These are phyloP conservation scores for Citrus reticulata DNA, from an alignment of 345 rosid genomes.

Conservation along the genomic window DNA sequence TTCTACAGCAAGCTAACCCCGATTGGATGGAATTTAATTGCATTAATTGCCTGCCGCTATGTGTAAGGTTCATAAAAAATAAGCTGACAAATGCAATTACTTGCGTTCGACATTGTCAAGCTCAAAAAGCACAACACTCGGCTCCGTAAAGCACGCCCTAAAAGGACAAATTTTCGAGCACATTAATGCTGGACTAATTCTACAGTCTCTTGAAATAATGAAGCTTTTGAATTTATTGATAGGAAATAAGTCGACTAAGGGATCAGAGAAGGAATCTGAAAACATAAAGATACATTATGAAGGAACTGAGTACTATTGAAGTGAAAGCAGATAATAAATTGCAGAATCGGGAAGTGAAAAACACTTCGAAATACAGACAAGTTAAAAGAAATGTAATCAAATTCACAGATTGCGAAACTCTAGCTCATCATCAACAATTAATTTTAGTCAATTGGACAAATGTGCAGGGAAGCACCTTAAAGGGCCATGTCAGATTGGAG, in stretches of 20 bases:
- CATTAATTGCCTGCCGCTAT: not conserved
- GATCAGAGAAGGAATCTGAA: constrained; percentile 19
- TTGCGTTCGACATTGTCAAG: not conserved
- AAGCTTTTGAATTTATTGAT: constrained; percentile 11
- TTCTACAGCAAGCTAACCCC: not conserved
- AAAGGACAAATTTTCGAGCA: not conserved
- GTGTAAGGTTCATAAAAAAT: not conserved
- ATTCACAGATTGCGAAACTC: constrained; percentile 12
- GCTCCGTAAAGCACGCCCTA: not conserved
- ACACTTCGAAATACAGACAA: constrained; percentile 8
- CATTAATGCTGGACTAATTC: not conserved
- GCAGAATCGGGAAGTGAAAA: constrained; percentile 8
- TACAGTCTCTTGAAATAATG: not conserved
- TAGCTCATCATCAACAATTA: constrained; percentile 23
- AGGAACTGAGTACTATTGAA: constrained; percentile 10
- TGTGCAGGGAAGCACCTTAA: constrained; percentile 29
- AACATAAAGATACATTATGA: constrained; percentile 2
- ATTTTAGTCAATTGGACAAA: constrained; percentile 31
- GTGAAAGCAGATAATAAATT: constrained; percentile 19
- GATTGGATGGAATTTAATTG: not conserved
- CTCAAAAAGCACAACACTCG: not conserved
- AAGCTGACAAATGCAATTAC: not conserved
- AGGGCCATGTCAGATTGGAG: constrained; percentile 28
- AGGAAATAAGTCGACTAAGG: constrained; percentile 6
- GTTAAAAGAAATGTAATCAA: constrained; percentile 8